Evolutionary conservation across 2,329 filamentous ascomycete species (phyloP).

Genomic region (Phaeoacremonium minimum): DNA sequence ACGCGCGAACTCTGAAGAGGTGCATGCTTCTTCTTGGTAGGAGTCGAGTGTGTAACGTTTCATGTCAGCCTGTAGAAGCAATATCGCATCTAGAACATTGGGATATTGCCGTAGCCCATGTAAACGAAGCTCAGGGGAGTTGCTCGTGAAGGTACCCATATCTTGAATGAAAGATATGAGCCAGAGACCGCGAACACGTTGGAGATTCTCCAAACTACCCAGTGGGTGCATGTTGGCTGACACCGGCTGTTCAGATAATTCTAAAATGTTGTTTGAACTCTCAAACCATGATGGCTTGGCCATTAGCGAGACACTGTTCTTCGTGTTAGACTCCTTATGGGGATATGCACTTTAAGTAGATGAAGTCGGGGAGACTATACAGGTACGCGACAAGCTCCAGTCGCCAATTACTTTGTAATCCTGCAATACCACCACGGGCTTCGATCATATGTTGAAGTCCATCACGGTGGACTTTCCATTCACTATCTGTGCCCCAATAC

Average conservation of each 20-base stretch:
- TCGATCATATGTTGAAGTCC: conserved; percentile 4
- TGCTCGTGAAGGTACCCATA: conserved; percentile 6
- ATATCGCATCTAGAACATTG: background rate
- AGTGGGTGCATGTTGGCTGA: background rate
- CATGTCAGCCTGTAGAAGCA: background rate
- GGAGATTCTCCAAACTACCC: background rate
- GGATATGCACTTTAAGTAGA: too few relatives aligned
- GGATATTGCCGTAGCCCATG: background rate
- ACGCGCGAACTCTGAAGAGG: background rate
- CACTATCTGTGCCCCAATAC: conserved; percentile 7
- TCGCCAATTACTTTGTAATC: conserved; percentile 3
- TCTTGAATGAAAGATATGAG: conserved; percentile 7
- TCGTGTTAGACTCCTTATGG: too few relatives aligned
- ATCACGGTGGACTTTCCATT: conserved; percentile 4
- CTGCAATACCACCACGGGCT: conserved; percentile 3
- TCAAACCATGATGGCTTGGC: conserved; percentile 5
- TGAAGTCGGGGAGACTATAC: background rate
- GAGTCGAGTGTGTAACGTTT: background rate
- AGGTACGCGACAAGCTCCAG: conserved; percentile 3
- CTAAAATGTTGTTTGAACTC: conserved; percentile 6
- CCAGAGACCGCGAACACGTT: conserved; percentile 5
- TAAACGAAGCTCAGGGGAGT: background rate
- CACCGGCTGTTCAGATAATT: conserved; percentile 1
- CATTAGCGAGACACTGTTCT: conserved; percentile 6
- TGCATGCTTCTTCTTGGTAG: conserved; percentile 1